Evolutionary conservation across 1,284 basidiomycete genomes (phyloP).

Genomic region (Ustilago lituana): DNA sequence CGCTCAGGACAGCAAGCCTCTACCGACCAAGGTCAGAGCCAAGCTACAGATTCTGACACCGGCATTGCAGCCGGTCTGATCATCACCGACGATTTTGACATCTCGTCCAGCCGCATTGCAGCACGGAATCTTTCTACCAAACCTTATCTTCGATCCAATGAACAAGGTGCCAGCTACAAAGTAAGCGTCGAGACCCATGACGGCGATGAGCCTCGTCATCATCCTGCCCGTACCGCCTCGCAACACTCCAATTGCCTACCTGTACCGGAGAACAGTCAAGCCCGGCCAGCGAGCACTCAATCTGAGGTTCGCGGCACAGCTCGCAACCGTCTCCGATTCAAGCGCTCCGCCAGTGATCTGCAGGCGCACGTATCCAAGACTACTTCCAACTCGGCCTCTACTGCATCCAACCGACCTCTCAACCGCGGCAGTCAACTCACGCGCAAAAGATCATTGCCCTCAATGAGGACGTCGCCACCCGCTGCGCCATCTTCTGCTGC

Average conservation of each 20-base stretch:
- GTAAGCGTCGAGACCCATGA: too few species aligned
- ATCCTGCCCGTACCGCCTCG: slow-evolving; percentile 17
- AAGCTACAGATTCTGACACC: slow-evolving; percentile 32
- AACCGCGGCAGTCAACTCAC: slow-evolving; percentile 26
- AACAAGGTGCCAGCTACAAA: background rate
- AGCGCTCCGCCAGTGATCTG: slow-evolving; percentile 42
- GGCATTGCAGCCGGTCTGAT: slow-evolving; percentile 53
- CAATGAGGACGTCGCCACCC: slow-evolving; percentile 27
- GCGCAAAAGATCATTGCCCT: slow-evolving; percentile 35
- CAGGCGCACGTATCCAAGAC: slow-evolving; percentile 10
- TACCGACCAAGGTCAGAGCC: background rate
- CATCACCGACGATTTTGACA: slow-evolving; percentile 58
- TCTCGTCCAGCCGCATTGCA: slow-evolving; percentile 52
- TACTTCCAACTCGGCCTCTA: background rate
- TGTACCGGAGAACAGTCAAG: background rate
- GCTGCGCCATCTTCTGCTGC: slow-evolving; percentile 4
- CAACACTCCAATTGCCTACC: slow-evolving; percentile 7
- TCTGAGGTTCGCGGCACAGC: slow-evolving; percentile 17
- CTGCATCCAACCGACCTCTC: slow-evolving; percentile 9
- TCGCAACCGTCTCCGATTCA: slow-evolving; percentile 37
- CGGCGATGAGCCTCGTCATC: slow-evolving; percentile 8
- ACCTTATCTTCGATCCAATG: slow-evolving; percentile 4
- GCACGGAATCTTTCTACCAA: slow-evolving; percentile 14
- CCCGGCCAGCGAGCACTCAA: background rate
- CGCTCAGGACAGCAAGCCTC: slow-evolving; percentile 17